Evolutionary conservation across 164 flowering plant genomes (phyloP).

Genomic region (Magnolia changhungtana): DNA sequence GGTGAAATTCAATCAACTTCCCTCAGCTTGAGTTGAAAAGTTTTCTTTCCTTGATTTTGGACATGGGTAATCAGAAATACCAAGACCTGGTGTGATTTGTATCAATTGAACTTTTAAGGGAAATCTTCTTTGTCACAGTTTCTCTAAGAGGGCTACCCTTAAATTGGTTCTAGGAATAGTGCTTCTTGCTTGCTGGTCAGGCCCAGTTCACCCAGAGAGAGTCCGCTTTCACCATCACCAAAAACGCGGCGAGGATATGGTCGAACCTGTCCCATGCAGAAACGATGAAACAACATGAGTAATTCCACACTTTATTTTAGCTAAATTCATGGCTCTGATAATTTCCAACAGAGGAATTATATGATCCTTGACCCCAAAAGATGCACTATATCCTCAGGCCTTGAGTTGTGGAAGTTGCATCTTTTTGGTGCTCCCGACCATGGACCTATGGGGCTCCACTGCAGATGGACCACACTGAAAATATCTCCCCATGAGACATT

Average conservation of each 20-base stretch:
- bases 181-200: slow-evolving; percentile 94
- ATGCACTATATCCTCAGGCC: neutral
- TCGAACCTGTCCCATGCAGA: slow-evolving; percentile 60
- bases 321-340: too few species aligned
- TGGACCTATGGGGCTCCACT: too few species aligned
- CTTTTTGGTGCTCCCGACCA: too few species aligned
- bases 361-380: neutral
- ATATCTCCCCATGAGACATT: too few species aligned
- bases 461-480: too few species aligned
- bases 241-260: slow-evolving; percentile 90
- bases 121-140: neutral
- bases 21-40: neutral
- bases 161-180: slow-evolving; percentile 72
- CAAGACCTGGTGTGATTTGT: neutral
- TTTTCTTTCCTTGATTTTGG: neutral
- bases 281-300: neutral
- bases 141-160: slow-evolving; percentile 4
- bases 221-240: slow-evolving; percentile 54
- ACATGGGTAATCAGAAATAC: neutral
- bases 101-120: neutral
- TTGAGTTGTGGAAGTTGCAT: neutral
- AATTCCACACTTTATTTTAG: too few species aligned
- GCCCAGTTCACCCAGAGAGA: slow-evolving; percentile 71
- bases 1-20: neutral
- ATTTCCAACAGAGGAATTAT: neutral